These are phyloP conservation scores for Ambrosia trifida DNA, from an alignment of 129 eudicot genomes.

Conservation along the genomic window DNA sequence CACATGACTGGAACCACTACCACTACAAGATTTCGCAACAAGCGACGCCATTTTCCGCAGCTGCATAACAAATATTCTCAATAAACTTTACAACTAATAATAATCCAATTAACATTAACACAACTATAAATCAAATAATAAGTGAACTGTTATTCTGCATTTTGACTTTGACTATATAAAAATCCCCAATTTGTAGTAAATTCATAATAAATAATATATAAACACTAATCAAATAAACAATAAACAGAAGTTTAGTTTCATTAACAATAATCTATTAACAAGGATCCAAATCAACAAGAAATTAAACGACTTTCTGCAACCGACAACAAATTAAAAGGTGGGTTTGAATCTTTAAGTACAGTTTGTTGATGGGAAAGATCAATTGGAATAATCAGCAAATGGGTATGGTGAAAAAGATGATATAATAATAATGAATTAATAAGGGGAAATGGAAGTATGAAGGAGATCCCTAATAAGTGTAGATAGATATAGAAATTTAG, in stretches of 20 bases:
- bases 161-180: not conserved
- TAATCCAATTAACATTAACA: not conserved
- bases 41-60: slow-evolving; percentile 64
- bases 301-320: slow-evolving; percentile 39
- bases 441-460: slow-evolving; percentile 27
- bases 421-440: not conserved
- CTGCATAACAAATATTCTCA: slow-evolving; percentile 42
- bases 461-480: slow-evolving; percentile 36
- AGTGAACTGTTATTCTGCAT: slow-evolving; percentile 17
- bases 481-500: not conserved
- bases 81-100: slow-evolving; percentile 3
- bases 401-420: slow-evolving; percentile 1
- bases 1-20: slow-evolving; percentile 47
- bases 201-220: slow-evolving; percentile 1
- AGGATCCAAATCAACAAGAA: slow-evolving; percentile 33
- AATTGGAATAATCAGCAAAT: slow-evolving; percentile 16
- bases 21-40: slow-evolving; percentile 62
- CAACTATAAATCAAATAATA: not conserved
- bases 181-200: slow-evolving; percentile 1
- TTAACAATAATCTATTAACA: slow-evolving; percentile 22
- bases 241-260: slow-evolving; percentile 25
- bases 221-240: slow-evolving; percentile 13
- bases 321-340: slow-evolving; percentile 23
- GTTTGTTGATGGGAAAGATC: slow-evolving; percentile 10
- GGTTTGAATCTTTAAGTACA: slow-evolving; percentile 25